Evolutionary conservation across 2,329 filamentous ascomycete species (phyloP).

Genomic region (Pestalotiopsis sp.): DNA sequence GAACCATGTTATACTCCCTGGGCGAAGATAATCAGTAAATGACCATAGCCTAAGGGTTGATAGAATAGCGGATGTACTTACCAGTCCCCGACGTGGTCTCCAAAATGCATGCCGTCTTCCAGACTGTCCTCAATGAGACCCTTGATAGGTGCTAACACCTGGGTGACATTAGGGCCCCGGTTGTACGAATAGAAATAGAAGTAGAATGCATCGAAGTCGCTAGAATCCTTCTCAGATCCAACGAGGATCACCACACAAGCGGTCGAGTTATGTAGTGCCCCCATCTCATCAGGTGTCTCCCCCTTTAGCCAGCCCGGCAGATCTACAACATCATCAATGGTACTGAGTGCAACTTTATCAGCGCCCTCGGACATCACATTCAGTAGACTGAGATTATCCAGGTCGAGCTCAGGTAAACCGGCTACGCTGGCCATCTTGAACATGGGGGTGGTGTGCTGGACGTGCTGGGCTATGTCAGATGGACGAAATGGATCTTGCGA

Average conservation of each 20-base stretch:
- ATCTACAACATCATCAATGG: not conserved
- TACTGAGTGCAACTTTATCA: not conserved
- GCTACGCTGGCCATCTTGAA: not conserved
- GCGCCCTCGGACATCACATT: not conserved
- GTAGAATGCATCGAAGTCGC: slow-evolving; percentile 4
- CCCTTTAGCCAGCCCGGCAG: not conserved
- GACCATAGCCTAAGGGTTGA: not conserved
- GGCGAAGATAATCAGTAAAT: not conserved
- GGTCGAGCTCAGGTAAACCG: slow-evolving; percentile 2
- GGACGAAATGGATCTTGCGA: slow-evolving; percentile 8
- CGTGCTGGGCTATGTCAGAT: slow-evolving; percentile 7
- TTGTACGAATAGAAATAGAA: slow-evolving; percentile 8
- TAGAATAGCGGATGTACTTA: not conserved
- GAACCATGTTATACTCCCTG: slow-evolving; percentile 9
- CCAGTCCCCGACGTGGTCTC: slow-evolving; percentile 9
- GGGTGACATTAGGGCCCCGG: slow-evolving; percentile 4
- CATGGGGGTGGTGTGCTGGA: slow-evolving; percentile 1
- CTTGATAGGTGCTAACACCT: not conserved
- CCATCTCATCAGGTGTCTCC: slow-evolving; percentile 3
- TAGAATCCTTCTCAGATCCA: not conserved
- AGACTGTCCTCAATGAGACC: not conserved
- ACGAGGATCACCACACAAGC: slow-evolving; percentile 9
- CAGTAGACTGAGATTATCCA: not conserved
- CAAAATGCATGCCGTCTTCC: not conserved
- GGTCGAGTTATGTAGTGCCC: not conserved